phyloP scores from a whole-genome alignment of 2,329 filamentous ascomycete genomes.

The Ceratocystis variospora region DNA sequence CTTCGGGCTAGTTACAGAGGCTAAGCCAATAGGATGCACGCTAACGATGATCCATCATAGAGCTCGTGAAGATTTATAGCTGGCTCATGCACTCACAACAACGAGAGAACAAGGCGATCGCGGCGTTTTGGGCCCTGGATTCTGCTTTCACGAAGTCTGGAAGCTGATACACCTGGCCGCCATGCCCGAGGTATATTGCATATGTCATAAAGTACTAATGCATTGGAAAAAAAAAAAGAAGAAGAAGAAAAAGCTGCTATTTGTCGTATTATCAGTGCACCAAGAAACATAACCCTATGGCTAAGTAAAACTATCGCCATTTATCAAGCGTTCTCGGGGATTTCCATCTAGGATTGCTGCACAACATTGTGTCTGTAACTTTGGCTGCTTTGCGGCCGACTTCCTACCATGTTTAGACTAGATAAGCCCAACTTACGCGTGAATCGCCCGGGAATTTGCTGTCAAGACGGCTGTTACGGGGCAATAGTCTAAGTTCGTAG shows the following conservation, averaged over 20 bases:
- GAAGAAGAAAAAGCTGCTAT: background rate
- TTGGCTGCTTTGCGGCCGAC: background rate
- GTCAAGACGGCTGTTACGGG: background rate
- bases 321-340: background rate
- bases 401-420: background rate
- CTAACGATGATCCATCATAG: no score
- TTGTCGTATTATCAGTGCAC: background rate
- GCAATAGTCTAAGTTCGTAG: background rate
- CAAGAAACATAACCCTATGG: background rate
- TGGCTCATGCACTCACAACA: no score
- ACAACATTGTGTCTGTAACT: background rate
- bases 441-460: no score
- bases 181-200: background rate
- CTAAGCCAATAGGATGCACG: no score
- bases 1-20: no score
- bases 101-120: no score
- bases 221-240: background rate
- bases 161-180: background rate
- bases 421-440: no score
- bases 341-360: background rate
- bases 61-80: no score
- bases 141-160: background rate
- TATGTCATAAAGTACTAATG: background rate
- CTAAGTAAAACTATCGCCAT: background rate
- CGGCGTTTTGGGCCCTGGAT: no score